Evolutionary conservation across 1,139 yeast species (phyloP).

Genomic region (Suzukiozyma palmioleophila): DNA sequence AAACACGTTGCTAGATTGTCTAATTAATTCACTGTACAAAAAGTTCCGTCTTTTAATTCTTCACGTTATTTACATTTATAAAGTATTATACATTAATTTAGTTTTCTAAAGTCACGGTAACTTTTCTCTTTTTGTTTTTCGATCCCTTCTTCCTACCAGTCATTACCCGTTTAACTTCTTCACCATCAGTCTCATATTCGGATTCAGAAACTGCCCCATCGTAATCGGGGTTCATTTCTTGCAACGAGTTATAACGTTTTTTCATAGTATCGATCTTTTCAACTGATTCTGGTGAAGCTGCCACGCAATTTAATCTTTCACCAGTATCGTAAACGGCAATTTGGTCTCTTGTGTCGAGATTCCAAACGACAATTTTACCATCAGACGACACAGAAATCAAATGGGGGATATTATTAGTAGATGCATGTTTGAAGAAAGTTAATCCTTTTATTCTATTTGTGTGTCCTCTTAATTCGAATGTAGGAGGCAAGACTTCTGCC

Average conservation of each 20-base stretch:
- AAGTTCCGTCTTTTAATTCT: background rate
- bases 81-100: background rate
- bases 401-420: conserved; percentile 36
- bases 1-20: conserved; percentile 70
- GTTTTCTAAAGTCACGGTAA: conserved; percentile 54
- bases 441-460: conserved; percentile 81
- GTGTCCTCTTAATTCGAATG: conserved; percentile 69
- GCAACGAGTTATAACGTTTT: conserved; percentile 48
- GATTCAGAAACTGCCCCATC: conserved; percentile 46
- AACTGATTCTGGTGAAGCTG: conserved; percentile 70
- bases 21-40: background rate
- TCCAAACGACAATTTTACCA: conserved; percentile 91
- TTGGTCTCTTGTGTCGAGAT: conserved; percentile 61
- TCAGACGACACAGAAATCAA: conserved; percentile 86
- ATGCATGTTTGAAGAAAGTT: conserved; percentile 45
- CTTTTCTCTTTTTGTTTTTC: conserved; percentile 39
- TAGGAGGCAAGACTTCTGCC: conserved; percentile 38
- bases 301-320: conserved; percentile 87
- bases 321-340: conserved; percentile 88
- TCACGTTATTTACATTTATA: background rate
- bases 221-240: conserved; percentile 18
- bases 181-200: conserved; percentile 64
- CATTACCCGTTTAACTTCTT: conserved; percentile 45
- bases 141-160: conserved; percentile 39
- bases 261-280: conserved; percentile 73